Evolutionary conservation across 192 early-diverging fungal genomes (phyloP), one percentile per base, ranked within the genome.

Genomic region (Backusella morwellensis): DNA sequence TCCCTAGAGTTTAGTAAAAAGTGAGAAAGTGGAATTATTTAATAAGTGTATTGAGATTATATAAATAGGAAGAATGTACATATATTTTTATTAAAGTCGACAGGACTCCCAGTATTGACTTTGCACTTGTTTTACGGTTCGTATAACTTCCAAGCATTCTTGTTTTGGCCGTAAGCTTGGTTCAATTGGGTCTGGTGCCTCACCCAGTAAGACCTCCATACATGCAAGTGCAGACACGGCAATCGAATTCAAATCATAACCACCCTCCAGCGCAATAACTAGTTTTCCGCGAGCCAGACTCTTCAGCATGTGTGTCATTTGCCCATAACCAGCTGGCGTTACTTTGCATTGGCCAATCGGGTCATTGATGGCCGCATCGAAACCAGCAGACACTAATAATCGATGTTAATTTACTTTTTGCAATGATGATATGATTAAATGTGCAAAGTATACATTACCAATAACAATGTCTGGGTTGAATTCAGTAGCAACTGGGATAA

Each of bases 361-460:
- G 76, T 98, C 97, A 44, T 91, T 92, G 59, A 68, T 66, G 4
- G 95, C 95, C 1, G 95, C 96, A 82, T 98, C 97, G 78, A 97
- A 98, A 12, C 97, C 97, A 9, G 94, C 90, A 1, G 94, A 93
- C 1, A 98, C 95, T 85, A 79, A 19, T 41, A 29, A 35, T 71
- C 38, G 12, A 40, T 9, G 23, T 32, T 72, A 50, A 47, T 44
- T 40, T 50, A 26, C 26, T 9, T 40, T 32, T n/a, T 70, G 2
- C 11, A 70, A 6, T 29, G 42, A 40, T 73, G 4, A 19, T 5
- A 50, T 50, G 47, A n/a, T 50, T 50, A 50, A 50, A 50, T 50
- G n/a, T 50, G 6, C 8, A 54, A 40, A 47, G 19, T 29, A 47
- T 68, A 41, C 32, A 72, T 83, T 32, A 90, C 81, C 80, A 19